Evolutionary conservation across 441 rosid genomes (phyloP), one percentile per base, ranked within the genome.

Genomic region (Syzygium syzygioides): DNA sequence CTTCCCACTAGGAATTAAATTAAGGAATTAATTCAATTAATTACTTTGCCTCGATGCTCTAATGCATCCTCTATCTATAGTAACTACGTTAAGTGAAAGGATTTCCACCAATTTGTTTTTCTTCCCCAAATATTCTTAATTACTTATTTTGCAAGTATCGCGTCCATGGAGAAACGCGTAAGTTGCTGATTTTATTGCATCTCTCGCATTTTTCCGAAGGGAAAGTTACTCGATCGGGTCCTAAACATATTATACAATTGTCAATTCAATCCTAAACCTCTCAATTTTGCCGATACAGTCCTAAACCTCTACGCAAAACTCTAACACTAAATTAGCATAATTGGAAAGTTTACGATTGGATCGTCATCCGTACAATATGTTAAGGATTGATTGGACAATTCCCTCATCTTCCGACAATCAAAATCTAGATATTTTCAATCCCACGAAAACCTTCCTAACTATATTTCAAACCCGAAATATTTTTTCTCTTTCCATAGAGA

Each of bases 301-400:
- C 79, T 32, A 71, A 19, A 71, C 14, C 48, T 71, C 2, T 37
- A 1, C 1, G 0, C 8, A 3, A 1, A 71, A 45, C 2, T 71
- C 20, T 20, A 10, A 1, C 1, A 71, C 7, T 71, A 37, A 37
- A 71, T 71, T 26, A 28, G 14, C 1, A 57, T 20, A 56, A 56
- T 56, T 56, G 12, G 9, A 9, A 20, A 56, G 5, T 20, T 23
- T 20, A 8, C 0, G 13, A 56, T 4, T 4, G 11, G 6, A 23
- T 57, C 11, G 11, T 14, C 14, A 59, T 26, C 14, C 3, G 2
- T 37, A 37, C 26, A 20, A 71, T 13, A 10, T 0, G 7, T 5
- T 20, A 10, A 37, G 1, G 15, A 71, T 11, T 71, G 26, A 20
- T 56, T 23, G 60, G 26, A 56, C 12, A 20, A 1, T 56, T 9